A percentile compares a stretch with the other conserved stretches of the same genome.
Conservation (phyloP, 495 filamentous ascomycete species). For the Letharia lupina region DNA sequence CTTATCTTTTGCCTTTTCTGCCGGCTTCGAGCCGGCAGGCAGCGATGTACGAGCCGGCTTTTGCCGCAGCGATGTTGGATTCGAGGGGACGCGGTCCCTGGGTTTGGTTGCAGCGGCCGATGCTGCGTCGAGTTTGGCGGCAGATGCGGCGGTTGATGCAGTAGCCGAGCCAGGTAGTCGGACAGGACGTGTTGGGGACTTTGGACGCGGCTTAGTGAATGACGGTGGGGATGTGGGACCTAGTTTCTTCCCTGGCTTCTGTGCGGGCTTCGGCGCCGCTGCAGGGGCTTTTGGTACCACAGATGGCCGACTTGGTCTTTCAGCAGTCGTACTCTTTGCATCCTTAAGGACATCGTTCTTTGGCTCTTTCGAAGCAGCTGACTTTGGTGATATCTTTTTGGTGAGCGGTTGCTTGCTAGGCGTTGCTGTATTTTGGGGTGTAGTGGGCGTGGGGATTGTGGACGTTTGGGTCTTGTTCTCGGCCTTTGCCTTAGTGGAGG, state of each 20-base stretch:
- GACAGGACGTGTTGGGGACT: constrained; percentile 56
- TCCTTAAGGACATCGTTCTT: constrained; percentile 12
- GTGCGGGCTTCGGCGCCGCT: constrained; percentile 25
- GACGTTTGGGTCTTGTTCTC: constrained; percentile 6
- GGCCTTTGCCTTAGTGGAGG: background rate
- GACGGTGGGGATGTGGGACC: constrained; percentile 20
- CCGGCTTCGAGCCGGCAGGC: constrained; percentile 27
- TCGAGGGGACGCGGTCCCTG: constrained; percentile 15
- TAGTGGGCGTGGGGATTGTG: constrained; percentile 12
- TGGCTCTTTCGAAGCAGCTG: constrained; percentile 11
- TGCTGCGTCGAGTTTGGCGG: constrained; percentile 42
- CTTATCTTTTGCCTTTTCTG: constrained; percentile 32
- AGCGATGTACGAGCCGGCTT: constrained; percentile 39
- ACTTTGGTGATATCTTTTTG: constrained; percentile 25
- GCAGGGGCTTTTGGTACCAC: constrained; percentile 19
- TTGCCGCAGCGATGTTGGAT: constrained; percentile 25
- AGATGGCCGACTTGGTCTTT: constrained; percentile 10
- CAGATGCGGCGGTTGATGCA: constrained; percentile 54
- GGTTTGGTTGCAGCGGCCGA: constrained; percentile 22
- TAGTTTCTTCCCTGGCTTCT: constrained; percentile 19
- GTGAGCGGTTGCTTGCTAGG: constrained; percentile 23
- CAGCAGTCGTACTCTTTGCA: background rate
- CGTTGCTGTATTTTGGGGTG: constrained; percentile 10
- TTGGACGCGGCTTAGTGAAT: constrained; percentile 48
- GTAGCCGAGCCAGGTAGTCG: constrained; percentile 54